These are phyloP conservation scores for Candolleomyces eurysporus DNA, from an alignment of 768 basidiomycete species.

Conservation along the genomic window DNA sequence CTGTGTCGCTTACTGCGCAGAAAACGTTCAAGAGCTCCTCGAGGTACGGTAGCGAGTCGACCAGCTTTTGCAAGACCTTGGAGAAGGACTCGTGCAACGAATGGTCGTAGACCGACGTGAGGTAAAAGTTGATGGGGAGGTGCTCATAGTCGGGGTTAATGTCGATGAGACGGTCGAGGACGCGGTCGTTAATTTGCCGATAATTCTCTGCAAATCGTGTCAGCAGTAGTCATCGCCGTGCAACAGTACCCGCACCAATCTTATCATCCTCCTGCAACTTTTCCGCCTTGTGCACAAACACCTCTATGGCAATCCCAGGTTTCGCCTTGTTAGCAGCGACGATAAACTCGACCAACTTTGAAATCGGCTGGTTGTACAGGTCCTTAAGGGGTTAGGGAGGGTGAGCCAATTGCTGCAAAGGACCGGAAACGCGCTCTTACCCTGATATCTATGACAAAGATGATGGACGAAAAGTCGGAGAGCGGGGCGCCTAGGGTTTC, in stretches of 20 bases:
- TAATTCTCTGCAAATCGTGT: constrained; percentile 66
- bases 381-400: constrained; percentile 46
- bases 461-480: constrained; percentile 76
- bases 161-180: constrained; percentile 79
- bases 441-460: constrained; percentile 95
- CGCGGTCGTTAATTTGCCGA: constrained; percentile 84
- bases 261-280: constrained; percentile 89
- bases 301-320: constrained; percentile 76
- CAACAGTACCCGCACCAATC: constrained; percentile 54
- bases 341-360: constrained; percentile 79
- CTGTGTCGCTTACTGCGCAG: constrained; percentile 53
- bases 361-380: constrained; percentile 80
- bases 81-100: constrained; percentile 92
- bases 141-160: constrained; percentile 74
- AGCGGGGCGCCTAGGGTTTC: constrained; percentile 76
- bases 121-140: constrained; percentile 79
- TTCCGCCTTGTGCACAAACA: constrained; percentile 96
- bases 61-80: constrained; percentile 80
- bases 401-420: not conserved
- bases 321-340: constrained; percentile 73
- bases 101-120: constrained; percentile 93
- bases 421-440: constrained; percentile 43
- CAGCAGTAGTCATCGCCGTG: not conserved
- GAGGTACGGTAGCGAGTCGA: constrained; percentile 80
- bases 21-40: constrained; percentile 88